phyloP scores from a whole-genome alignment of 2,329 filamentous ascomycete genomes.

The Gremmenia infestans region DNA sequence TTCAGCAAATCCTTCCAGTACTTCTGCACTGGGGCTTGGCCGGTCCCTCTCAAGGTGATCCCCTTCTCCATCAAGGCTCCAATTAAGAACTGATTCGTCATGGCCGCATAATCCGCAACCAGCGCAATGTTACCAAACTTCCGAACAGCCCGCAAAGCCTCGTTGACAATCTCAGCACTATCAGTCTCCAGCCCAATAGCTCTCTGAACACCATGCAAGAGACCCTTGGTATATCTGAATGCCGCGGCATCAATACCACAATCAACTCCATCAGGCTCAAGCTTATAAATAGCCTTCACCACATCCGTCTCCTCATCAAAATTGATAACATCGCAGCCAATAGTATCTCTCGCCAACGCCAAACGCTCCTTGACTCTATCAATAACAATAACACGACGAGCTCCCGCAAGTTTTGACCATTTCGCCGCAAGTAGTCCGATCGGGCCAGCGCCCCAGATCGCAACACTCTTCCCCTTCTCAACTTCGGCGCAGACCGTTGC shows the following conservation, averaged over 20 bases:
- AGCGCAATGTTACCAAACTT: slow-evolving; percentile 54
- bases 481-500: slow-evolving; percentile 60
- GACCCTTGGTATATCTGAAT: slow-evolving; percentile 55
- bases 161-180: slow-evolving; percentile 53
- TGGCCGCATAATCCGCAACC: slow-evolving; percentile 41
- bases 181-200: slow-evolving; percentile 55
- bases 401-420: slow-evolving; percentile 50
- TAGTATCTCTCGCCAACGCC: slow-evolving; percentile 50
- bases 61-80: slow-evolving; percentile 61
- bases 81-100: slow-evolving; percentile 63
- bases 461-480: slow-evolving; percentile 57
- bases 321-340: slow-evolving; percentile 52
- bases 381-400: slow-evolving; percentile 56
- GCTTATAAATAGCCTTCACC: slow-evolving; percentile 51
- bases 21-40: slow-evolving; percentile 62
- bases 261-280: slow-evolving; percentile 54
- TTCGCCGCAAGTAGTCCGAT: slow-evolving; percentile 60
- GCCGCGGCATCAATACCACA: slow-evolving; percentile 61
- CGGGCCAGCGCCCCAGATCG: slow-evolving; percentile 60
- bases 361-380: slow-evolving; percentile 52
- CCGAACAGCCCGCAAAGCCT: slow-evolving; percentile 48
- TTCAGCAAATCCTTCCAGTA: slow-evolving; percentile 75
- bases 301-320: slow-evolving; percentile 50
- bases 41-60: slow-evolving; percentile 59
- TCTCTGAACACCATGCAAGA: slow-evolving; percentile 53